Evolutionary conservation across 2,329 filamentous ascomycete species (phyloP), one percentile per base, ranked within the genome.

Genomic region (Penicillium sp.): DNA sequence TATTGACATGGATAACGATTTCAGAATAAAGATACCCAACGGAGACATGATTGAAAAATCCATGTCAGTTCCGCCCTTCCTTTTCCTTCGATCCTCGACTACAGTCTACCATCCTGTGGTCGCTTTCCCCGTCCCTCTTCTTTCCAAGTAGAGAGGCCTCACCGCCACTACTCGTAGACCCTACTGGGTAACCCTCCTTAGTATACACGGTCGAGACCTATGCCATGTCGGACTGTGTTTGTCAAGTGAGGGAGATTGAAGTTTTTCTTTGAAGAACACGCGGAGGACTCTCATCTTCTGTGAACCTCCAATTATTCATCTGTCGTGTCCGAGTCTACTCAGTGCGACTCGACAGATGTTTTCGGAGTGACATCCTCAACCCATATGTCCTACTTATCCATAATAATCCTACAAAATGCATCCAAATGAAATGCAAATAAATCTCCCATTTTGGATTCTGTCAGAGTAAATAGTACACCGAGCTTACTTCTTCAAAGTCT

Each of bases 401-500:
- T 35, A 27, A 36, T 6, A 15, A 36, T 38, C 12, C 10, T 33
- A 31, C 38, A 29, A 12, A 13, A 17, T 21, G 21, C 7, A 23
- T 9, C 36, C 6, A 33, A 50, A 45, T 41, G 17, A 42, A 53
- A 48, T 38, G 38, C 53, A 50, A 43, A 33, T 39, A 29, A 31
- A 53, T 51, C 29, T 54, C 43, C 23, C 31, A 33, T 50, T 48
- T 58, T 49, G 42, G n/a, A 27, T 27, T 35, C 21, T 29, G 6
- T 19, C 29, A 49, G 15, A 25, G 45, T 48, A 45, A 21, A 44
- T 45, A 49, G 39, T 47, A 50, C 17, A 48, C 53, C 5, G 38
- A 9, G 42, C 61, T 68, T 51, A 78, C 67, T 84, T 81, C 78
- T 89, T 89, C 73, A 89, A 69, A 35, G 85, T 89, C 80, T 87